phyloP scores from a whole-genome alignment of 2,329 filamentous ascomycete species.

The Fusarium pseudograminearum region DNA sequence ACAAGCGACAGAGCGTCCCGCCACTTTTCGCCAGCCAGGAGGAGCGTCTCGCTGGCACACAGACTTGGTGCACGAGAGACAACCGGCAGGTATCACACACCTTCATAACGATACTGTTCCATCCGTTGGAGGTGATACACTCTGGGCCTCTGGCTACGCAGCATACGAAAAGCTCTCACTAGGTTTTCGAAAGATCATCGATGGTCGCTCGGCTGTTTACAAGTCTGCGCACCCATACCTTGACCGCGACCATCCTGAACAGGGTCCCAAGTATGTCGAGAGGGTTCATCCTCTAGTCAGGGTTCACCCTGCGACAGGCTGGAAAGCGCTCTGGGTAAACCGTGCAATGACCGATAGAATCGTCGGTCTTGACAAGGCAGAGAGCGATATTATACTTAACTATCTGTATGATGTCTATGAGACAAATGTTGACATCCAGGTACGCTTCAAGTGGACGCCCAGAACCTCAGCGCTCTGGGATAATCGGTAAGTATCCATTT shows the following conservation, averaged over 20 bases:
- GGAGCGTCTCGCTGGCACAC: slow-evolving; percentile 77
- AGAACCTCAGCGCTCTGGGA: slow-evolving; percentile 77
- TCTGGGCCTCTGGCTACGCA: slow-evolving; percentile 78
- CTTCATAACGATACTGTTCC: slow-evolving; percentile 77
- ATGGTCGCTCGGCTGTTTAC: slow-evolving; percentile 74
- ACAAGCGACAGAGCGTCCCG: slow-evolving; percentile 68
- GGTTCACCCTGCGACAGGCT: slow-evolving; percentile 78
- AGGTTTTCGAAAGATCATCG: slow-evolving; percentile 76
- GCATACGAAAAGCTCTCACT: slow-evolving; percentile 81
- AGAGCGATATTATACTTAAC: slow-evolving; percentile 75
- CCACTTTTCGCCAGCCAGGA: slow-evolving; percentile 74
- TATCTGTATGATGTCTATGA: slow-evolving; percentile 78
- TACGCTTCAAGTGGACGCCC: slow-evolving; percentile 78
- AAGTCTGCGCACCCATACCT: slow-evolving; percentile 75
- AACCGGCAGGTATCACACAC: slow-evolving; percentile 78
- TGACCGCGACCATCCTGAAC: slow-evolving; percentile 69
- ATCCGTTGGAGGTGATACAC: slow-evolving; percentile 74
- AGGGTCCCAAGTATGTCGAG: slow-evolving; percentile 75
- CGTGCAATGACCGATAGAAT: slow-evolving; percentile 76
- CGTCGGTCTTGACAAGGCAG: slow-evolving; percentile 74
- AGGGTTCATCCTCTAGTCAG: slow-evolving; percentile 76
- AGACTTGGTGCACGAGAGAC: slow-evolving; percentile 77
- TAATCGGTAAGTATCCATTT: slow-evolving; percentile 63
- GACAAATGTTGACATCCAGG: slow-evolving; percentile 76
- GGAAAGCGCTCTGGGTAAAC: slow-evolving; percentile 81